Evolutionary conservation across 116 monocot genomes (phyloP), one percentile per base, ranked within the genome.

Genomic region (Zostera marina): DNA sequence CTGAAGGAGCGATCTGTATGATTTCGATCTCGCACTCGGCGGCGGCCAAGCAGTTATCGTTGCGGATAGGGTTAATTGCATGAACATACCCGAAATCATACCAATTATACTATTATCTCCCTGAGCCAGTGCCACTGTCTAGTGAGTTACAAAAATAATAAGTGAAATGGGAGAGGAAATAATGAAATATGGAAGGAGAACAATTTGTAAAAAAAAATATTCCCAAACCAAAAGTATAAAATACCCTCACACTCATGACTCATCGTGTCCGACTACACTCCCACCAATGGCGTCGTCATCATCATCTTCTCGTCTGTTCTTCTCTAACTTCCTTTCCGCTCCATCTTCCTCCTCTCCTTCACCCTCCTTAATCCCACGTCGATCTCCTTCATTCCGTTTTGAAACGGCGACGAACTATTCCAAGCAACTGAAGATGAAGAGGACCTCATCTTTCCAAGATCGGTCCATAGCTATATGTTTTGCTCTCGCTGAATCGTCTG

Each of bases 401-500:
- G 5, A 9, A 21, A 14, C 44, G 21, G 26, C 42, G 41, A 42
- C 24, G 32, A 32, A 2, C 32, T 32, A 32, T 32, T 32, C 0
- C 4, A 32, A 32, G 32, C 32, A 5, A 5, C 2, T 49, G 51
- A 10, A 9, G 32, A 32, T 49, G 51, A 10, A 9, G 13, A 9
- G 40, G 16, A 58, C 48, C 32, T 11, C 16, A 1, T 9, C 54
- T 25, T 44, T 40, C 16, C 22, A 20, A 8, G 23, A 40, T 15
- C 79, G 64, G 52, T 12, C 60, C 51, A 54, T 71, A 23, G 42
- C 63, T 21, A 42, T 77, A 48, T 58, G 66, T 26, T 76, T 63
- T 56, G 77, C 85, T 15, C 59, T 91, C 62, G 58, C 73, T 2
- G 82, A 82, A 38, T 73, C 89, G 47, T 77, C 89, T 53, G 78